These are phyloP conservation scores for Allium cepa DNA, from an alignment of 106 monocot genomes.

Conservation along the genomic window DNA sequence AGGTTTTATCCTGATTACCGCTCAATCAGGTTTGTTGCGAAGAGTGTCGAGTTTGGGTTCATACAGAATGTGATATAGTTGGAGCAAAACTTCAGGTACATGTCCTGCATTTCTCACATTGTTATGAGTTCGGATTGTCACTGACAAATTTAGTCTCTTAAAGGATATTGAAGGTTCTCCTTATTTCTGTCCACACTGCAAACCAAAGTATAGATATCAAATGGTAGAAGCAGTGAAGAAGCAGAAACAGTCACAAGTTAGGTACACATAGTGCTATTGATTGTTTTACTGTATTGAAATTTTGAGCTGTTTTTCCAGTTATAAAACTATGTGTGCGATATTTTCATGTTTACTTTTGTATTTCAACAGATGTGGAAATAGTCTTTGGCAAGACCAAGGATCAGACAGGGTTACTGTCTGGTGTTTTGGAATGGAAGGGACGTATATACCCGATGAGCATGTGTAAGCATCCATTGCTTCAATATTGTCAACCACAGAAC, in stretches of 20 bases:
- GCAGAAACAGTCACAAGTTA: constrained; percentile 19
- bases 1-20: constrained; percentile 3
- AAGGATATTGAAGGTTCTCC: constrained; percentile 60
- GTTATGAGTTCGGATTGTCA: neutral
- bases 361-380: constrained; percentile 35
- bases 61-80: constrained; percentile 73
- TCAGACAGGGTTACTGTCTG: constrained; percentile 40
- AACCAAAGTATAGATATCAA: constrained; percentile 37
- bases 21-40: constrained; percentile 66
- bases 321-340: neutral
- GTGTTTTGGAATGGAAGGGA: constrained; percentile 63
- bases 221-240: constrained; percentile 32
- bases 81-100: constrained; percentile 49
- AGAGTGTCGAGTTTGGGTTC: constrained; percentile 93
- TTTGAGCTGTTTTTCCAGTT: too few species aligned
- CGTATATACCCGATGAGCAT: constrained; percentile 67
- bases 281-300: too few species aligned
- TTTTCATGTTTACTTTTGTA: neutral
- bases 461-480: constrained; percentile 45
- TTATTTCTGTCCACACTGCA: constrained; percentile 93
- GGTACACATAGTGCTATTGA: constrained; percentile 18
- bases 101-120: neutral
- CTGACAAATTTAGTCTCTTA: constrained; percentile 6
- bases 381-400: constrained; percentile 13
- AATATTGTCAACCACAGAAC: neutral